Evolutionary conservation across 2,329 filamentous ascomycete genomes (phyloP).

Genomic region (Paecilomyces dactylethromorphus): DNA sequence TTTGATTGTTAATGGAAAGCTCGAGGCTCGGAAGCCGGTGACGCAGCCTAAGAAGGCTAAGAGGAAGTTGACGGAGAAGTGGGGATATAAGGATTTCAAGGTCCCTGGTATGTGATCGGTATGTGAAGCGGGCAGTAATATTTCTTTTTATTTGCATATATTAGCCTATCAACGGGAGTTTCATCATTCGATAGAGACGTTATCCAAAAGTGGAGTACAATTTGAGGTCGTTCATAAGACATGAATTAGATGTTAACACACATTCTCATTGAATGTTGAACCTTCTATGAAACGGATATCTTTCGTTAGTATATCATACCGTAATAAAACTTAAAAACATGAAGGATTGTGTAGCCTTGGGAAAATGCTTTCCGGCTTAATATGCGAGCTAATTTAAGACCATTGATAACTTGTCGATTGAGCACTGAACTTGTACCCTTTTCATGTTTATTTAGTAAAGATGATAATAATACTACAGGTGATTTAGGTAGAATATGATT

Average conservation of each 20-base stretch:
- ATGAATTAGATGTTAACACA: background rate
- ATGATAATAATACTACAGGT: too few species aligned
- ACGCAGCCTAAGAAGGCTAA: slow-evolving; percentile 77
- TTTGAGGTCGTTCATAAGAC: background rate
- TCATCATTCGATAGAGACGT: background rate
- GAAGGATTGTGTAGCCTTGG: too few species aligned
- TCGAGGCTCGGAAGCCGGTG: slow-evolving; percentile 74
- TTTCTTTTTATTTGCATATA: slow-evolving; percentile 13
- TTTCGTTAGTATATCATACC: too few species aligned
- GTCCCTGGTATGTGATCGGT: slow-evolving; percentile 35
- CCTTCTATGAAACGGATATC: too few species aligned
- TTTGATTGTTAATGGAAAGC: slow-evolving; percentile 78
- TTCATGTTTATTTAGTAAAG: too few species aligned
- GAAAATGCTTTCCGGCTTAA: too few species aligned
- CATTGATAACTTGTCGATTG: too few species aligned
- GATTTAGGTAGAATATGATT: too few species aligned
- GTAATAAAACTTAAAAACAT: too few species aligned
- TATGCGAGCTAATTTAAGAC: too few species aligned
- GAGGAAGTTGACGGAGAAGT: slow-evolving; percentile 84
- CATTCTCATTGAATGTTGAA: too few species aligned
- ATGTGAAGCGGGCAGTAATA: slow-evolving; percentile 12
- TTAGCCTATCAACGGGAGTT: slow-evolving; percentile 3
- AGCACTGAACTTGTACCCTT: too few species aligned
- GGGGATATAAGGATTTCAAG: slow-evolving; percentile 92
- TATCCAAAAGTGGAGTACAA: background rate